phyloP scores from a whole-genome alignment of 1,139 yeast species.

The Taphrina pruni region DNA sequence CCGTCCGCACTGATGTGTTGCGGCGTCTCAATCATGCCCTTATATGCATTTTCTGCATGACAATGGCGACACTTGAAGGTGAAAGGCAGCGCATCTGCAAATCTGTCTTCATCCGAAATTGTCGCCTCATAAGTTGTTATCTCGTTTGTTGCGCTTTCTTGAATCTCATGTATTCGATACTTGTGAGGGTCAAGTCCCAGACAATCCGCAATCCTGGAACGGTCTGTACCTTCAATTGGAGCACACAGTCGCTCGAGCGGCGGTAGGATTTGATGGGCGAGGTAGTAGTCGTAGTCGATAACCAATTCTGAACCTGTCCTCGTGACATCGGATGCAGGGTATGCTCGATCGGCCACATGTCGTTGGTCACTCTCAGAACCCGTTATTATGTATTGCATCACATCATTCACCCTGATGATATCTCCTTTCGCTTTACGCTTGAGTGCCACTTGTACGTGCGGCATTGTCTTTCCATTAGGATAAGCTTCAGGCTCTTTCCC shows the following conservation, averaged over 20 bases:
- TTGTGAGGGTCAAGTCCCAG: slow-evolving; percentile 77
- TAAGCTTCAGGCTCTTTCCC: slow-evolving; percentile 55
- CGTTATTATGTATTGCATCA: slow-evolving; percentile 83
- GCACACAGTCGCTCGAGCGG: slow-evolving; percentile 89
- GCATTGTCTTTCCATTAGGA: slow-evolving; percentile 72
- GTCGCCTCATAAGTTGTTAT: slow-evolving; percentile 81
- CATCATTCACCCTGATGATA: slow-evolving; percentile 85
- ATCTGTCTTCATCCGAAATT: slow-evolving; percentile 80
- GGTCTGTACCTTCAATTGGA: slow-evolving; percentile 84
- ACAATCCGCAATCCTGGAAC: slow-evolving; percentile 73
- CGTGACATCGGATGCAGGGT: slow-evolving; percentile 46
- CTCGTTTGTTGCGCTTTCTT: slow-evolving; percentile 54
- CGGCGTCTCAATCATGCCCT: slow-evolving; percentile 70
- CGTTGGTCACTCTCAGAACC: slow-evolving; percentile 53
- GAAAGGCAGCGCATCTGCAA: slow-evolving; percentile 66
- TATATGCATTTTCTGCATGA: slow-evolving; percentile 63
- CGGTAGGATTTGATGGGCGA: slow-evolving; percentile 86
- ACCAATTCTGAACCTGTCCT: slow-evolving; percentile 53
- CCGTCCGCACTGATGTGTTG: slow-evolving; percentile 67
- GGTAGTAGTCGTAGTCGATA: slow-evolving; percentile 79
- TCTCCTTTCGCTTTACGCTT: slow-evolving; percentile 80
- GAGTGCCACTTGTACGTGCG: slow-evolving; percentile 91
- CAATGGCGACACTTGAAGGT: slow-evolving; percentile 67
- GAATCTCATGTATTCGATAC: slow-evolving; percentile 55
- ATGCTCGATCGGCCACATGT: slow-evolving; percentile 48